A percentile compares a stretch with the other conserved stretches of the same genome.
Conservation (phyloP, 108 stramenopile genomes). For the Licmophora abbreviata region DNA sequence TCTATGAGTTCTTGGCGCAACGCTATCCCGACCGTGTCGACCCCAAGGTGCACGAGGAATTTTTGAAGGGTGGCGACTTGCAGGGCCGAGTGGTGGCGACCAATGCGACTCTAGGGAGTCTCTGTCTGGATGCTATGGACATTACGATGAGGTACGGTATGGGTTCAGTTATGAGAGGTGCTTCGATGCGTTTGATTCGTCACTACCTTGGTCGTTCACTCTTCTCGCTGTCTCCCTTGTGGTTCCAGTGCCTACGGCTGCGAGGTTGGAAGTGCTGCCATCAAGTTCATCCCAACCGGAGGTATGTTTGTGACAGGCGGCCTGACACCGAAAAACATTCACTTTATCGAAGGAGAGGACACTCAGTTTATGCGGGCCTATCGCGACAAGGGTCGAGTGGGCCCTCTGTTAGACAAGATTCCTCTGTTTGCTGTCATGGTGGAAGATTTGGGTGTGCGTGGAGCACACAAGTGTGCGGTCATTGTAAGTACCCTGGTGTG, state of each 20-base stretch:
- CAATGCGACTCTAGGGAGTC: constrained; percentile 28
- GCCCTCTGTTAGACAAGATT: constrained; percentile 48
- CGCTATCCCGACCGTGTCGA: constrained; percentile 71
- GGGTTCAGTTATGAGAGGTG: not conserved
- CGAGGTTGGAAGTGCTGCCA: constrained; percentile 81
- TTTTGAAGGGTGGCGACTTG: constrained; percentile 54
- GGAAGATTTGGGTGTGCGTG: constrained; percentile 91
- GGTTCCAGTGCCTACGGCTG: constrained; percentile 73
- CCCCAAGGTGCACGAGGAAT: constrained; percentile 49
- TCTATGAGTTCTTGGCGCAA: constrained; percentile 90
- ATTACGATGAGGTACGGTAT: constrained; percentile 42
- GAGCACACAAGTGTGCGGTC: not conserved
- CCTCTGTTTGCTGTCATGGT: constrained; percentile 87
- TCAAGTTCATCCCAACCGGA: constrained; percentile 92
- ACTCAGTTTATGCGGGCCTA: constrained; percentile 87
- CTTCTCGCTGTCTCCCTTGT: not conserved
- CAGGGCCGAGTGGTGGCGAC: constrained; percentile 63
- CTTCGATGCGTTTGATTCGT: not conserved
- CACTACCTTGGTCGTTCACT: no score
- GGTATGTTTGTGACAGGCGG: constrained; percentile 95
- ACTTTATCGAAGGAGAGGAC: constrained; percentile 68
- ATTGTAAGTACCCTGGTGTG: no score
- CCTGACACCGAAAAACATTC: constrained; percentile 92
- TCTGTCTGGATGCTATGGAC: constrained; percentile 43
- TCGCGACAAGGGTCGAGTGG: constrained; percentile 88